These are phyloP conservation scores for Gigaspora rosea DNA, from an alignment of 192 early-diverging fungal genomes.

Conservation along the genomic window DNA sequence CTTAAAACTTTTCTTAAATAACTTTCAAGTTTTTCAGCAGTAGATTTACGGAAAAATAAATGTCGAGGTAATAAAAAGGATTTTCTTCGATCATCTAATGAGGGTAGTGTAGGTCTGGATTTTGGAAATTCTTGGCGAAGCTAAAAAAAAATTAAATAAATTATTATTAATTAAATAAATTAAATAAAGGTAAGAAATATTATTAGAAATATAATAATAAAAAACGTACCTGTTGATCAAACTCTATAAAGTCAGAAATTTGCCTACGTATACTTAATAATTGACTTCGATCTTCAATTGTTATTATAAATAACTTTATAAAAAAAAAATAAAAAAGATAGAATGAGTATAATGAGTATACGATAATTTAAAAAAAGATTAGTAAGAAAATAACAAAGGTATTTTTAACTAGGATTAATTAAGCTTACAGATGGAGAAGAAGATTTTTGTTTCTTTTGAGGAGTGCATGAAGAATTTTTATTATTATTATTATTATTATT, in stretches of 20 bases:
- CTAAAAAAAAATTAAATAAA: too few species aligned
- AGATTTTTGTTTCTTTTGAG: conserved; percentile 5
- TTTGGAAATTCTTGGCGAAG: conserved; percentile 44
- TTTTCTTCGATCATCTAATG: conserved; percentile 44
- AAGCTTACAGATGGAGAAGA: background rate
- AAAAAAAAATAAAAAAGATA: background rate
- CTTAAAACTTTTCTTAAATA: conserved; percentile 47
- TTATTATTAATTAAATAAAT: too few species aligned
- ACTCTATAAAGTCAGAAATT: conserved; percentile 54
- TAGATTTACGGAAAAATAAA: conserved; percentile 49
- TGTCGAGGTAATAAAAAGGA: conserved; percentile 40
- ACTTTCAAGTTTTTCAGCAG: conserved; percentile 47
- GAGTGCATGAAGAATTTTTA: background rate
- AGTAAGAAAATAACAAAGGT: background rate
- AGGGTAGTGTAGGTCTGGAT: conserved; percentile 40
- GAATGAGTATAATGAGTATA: conserved; percentile 24
- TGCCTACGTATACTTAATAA: conserved; percentile 46
- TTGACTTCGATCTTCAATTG: conserved; percentile 38
- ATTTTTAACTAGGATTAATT: conserved; percentile 35
- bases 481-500: background rate
- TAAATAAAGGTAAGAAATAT: background rate
- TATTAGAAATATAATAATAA: background rate
- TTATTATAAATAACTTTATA: conserved; percentile 46
- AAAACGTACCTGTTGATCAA: conserved; percentile 51
- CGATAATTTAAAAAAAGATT: background rate